Evolutionary conservation across 805 yeast species (phyloP).

Genomic region (Cyberlindnera galapagoensis): DNA sequence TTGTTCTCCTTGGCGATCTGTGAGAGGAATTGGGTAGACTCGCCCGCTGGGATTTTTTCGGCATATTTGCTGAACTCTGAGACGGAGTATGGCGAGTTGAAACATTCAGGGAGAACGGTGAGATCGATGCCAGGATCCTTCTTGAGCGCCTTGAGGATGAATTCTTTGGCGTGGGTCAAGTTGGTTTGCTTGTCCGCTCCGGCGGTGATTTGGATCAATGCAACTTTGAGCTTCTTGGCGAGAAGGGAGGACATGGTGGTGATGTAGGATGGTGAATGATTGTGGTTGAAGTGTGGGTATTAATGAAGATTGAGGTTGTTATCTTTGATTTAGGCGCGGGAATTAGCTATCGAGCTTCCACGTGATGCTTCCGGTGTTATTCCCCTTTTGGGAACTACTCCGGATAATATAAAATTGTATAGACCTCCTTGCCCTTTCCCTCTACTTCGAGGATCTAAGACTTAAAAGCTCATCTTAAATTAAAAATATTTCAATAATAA

Average conservation of each 20-base stretch:
- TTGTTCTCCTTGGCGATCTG: constrained; percentile 58
- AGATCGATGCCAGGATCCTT: constrained; percentile 60
- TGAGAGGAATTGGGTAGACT: constrained; percentile 57
- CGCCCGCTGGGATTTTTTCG: constrained; percentile 76
- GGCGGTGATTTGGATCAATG: constrained; percentile 73
- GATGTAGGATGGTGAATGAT: not conserved
- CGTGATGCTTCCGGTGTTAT: no score
- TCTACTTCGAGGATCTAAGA: no score
- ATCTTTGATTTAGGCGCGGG: no score
- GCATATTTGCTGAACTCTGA: constrained; percentile 82
- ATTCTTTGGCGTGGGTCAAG: constrained; percentile 57
- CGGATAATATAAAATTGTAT: no score
- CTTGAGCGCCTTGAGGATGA: constrained; percentile 54
- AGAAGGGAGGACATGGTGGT: constrained; percentile 15
- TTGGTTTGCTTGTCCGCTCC: constrained; percentile 71
- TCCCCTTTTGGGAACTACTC: no score
- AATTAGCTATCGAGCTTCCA: no score
- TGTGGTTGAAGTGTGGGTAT: not conserved
- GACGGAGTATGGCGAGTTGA: constrained; percentile 92
- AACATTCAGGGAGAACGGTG: constrained; percentile 82
- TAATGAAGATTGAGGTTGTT: no score
- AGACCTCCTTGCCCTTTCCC: no score
- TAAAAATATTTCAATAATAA: no score
- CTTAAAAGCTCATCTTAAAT: no score
- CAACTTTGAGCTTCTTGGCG: constrained; percentile 59